A percentile compares a stretch with the other conserved stretches of the same genome.
Evolutionary conservation across 257 asterid genomes (phyloP).

Genomic region (Hygrophila difformis): DNA sequence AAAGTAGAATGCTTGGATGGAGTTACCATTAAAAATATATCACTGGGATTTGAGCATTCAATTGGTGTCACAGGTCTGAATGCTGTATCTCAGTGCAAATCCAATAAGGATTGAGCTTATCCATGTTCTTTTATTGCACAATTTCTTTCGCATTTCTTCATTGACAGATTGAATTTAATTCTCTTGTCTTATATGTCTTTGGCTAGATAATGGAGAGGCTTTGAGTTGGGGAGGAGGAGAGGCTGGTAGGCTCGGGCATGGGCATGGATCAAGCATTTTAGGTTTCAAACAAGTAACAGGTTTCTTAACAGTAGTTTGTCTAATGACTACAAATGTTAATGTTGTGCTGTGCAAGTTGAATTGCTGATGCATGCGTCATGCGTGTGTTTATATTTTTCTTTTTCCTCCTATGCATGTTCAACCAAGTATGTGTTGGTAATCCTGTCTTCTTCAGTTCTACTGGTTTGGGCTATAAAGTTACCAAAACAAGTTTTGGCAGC

Average conservation of each 20-base stretch:
- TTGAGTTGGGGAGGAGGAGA: conserved; percentile 99
- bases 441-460: no score
- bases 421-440: no score
- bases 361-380: no score
- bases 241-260: conserved; percentile 96
- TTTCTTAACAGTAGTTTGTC: conserved; percentile 15
- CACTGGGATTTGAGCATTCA: conserved; percentile 90
- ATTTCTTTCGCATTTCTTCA: conserved; percentile 9
- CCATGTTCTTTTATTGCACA: conserved; percentile 1
- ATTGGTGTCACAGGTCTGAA: conserved; percentile 80
- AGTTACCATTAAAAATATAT: conserved; percentile 38
- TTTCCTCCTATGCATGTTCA: no score
- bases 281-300: conserved; percentile 79
- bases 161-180: conserved; percentile 12
- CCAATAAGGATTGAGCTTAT: neutral
- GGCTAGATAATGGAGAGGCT: conserved; percentile 75
- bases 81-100: conserved; percentile 31
- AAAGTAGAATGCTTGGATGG: conserved; percentile 76
- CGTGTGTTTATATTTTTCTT: no score
- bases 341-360: no score
- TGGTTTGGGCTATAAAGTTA: no score
- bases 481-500: no score
- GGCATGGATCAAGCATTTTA: conserved; percentile 60
- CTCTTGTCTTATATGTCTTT: conserved; percentile 4
- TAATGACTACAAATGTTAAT: no score